Base-by-base conservation (phyloP, 106 monocot species). In the Acanthochlamys bracteata region DNA sequence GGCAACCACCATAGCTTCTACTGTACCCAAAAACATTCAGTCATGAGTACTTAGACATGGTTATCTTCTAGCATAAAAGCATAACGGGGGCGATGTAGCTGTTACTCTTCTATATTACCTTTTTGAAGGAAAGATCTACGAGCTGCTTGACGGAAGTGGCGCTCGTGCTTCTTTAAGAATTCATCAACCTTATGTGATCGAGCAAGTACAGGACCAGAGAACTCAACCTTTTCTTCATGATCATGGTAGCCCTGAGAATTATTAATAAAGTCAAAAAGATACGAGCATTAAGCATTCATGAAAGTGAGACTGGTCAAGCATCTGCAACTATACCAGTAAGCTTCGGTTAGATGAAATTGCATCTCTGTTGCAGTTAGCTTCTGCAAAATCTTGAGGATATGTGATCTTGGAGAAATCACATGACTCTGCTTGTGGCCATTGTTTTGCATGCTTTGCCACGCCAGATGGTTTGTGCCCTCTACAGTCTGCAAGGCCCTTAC, bases 191-290 rank as follows among this genome's bases (percentile, higher is more conserved):
- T 78, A 46, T 79, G 74, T 9, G 89, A 63, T 57, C 84, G 72
- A 64, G 70, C 70, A 26, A 84, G 61, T 53, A 89, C 25, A 21
- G 89, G 89, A 20, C 89, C 89, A 11, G 89, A 89, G 55, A 73
- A 89, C 54, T 89, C 89, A 60, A 89, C 70, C 63, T 72, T 81
- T 17, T 89, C 84, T 7, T 42, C 80, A 70, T 74, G 75, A 68
- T 78, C 78, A 14, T n/a, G n/a, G 52, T 67, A 71, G 39, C 52
- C 69, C 76, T 82, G 57, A 41, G n/a, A 43, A 8, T 47, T 59
- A 53, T 59, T 41, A 68, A 67, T 73, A 58, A 24, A 19, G 22
- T 13, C 52, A 33, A 16, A 25, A 39, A 57, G 58, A 21, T 19
- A 45, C 53, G 57, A 61, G n/a, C n/a, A n/a, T n/a, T n/a, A n/a